These are phyloP conservation scores for Escallonia rubra DNA, from an alignment of 129 eudicot genomes.

Conservation along the genomic window DNA sequence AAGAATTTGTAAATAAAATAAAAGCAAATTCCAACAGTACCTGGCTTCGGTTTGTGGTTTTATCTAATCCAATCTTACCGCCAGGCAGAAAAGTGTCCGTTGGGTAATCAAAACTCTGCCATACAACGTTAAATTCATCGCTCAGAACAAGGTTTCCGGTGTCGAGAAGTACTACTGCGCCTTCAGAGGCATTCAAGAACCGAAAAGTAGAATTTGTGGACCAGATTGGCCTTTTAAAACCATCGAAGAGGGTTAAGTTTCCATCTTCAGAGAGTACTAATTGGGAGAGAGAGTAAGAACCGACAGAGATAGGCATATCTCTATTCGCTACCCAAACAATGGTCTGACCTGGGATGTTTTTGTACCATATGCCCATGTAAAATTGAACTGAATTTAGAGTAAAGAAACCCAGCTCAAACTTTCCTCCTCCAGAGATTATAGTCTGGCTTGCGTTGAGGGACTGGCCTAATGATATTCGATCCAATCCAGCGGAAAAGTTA, in stretches of 20 bases:
- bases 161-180: not conserved
- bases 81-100: conserved; percentile 26
- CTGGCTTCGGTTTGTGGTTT: not conserved
- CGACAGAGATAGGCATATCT: conserved; percentile 3
- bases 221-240: not conserved
- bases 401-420: conserved; percentile 20
- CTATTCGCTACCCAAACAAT: conserved; percentile 15
- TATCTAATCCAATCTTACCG: conserved; percentile 3
- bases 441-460: conserved; percentile 3
- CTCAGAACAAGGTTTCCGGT: conserved; percentile 10
- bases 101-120: conserved; percentile 24
- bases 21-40: not conserved
- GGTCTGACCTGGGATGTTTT: not conserved
- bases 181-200: not conserved
- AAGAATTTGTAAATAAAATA: too few relatives aligned
- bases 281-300: not conserved
- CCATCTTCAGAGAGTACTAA: conserved; percentile 3
- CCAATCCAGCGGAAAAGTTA: not conserved
- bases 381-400: not conserved
- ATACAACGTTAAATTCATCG: not conserved
- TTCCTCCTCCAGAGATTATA: not conserved
- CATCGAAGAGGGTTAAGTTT: not conserved
- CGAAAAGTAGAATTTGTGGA: not conserved
- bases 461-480: conserved; percentile 1
- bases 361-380: conserved; percentile 18